Evolutionary conservation across 1,139 yeast genomes (phyloP), one percentile per base, ranked within the genome.

Genomic region (Yamadazyma atmosphaerica): DNA sequence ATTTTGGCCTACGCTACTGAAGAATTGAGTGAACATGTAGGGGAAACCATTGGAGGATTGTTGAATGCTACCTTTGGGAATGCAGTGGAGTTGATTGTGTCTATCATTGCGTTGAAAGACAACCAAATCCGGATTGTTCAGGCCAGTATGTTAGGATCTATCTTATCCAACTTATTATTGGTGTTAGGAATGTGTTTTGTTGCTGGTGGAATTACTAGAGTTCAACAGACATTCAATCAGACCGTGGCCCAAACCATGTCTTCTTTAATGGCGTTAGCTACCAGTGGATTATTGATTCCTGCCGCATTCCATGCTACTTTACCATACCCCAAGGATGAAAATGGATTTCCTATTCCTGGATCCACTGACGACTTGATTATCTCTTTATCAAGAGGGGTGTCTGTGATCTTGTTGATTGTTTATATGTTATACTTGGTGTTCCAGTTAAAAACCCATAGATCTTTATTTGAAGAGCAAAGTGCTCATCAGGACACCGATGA

Each of bases 221-320:
- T 83, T 32, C 95, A 86, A 60, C 98, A 92, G 62, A 76, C 77
- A 3, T 92, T 94, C 66, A 90, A 90, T 68, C 95, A 85, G 62
- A 90, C 98, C 0, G 97, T 90, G 9, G 98, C 98, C 6, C 98
- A 92, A 51, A 89, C 98, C 14, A 92, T 94, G 97, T 81, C 92
- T 22, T 87, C 96, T 2, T 73, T 92, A 50, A 79, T 92, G 82
- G 95, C 95, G 1, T 79, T 92, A 45, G 88, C 96, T 0, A 84
- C 94, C 33, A 84, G 92, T 25, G 89, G 96, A 1, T 72, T 92
- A 51, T 65, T 92, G 55, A 82, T 92, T 43, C 98, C 98, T 3
- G 98, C 98, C 4, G 97, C 98, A 0, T 92, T 90, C 77, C 89
- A 86, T 58, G 88, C 96, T 10, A 77, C 92, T 1, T 69, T 88